Conservation (phyloP, 495 filamentous ascomycete genomes). For the Usnea hakonensis region DNA sequence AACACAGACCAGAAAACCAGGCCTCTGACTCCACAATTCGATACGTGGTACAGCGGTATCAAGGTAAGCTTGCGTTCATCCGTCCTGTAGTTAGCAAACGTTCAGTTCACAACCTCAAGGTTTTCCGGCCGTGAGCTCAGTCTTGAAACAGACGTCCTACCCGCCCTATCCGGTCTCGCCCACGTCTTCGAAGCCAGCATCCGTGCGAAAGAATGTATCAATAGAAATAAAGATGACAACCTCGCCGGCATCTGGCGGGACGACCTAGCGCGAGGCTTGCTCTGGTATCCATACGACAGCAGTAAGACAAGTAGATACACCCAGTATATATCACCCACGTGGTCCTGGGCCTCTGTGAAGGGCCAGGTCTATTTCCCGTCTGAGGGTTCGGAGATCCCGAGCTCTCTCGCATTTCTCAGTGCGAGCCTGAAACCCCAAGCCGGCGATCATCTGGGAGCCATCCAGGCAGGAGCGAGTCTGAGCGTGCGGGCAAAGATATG, state of each 20-base stretch:
- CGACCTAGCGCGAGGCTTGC: conserved; percentile 2
- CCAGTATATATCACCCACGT: conserved; percentile 9
- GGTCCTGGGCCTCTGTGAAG: conserved; percentile 14
- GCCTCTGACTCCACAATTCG: too few species aligned
- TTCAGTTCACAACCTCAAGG: not conserved
- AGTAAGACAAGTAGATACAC: not conserved
- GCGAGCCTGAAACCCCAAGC: not conserved
- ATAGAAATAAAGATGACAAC: not conserved
- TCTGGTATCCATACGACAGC: conserved; percentile 4
- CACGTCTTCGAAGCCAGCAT: not conserved
- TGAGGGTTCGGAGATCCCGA: not conserved
- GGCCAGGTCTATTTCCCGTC: not conserved
- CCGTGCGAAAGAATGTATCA: not conserved
- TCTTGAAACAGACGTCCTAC: not conserved
- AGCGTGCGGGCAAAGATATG: too few species aligned
- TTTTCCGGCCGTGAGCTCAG: not conserved
- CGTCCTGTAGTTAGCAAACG: not conserved
- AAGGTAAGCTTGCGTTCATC: too few species aligned
- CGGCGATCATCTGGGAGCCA: not conserved
- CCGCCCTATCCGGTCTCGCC: not conserved
- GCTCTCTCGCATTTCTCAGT: not conserved
- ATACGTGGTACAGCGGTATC: not conserved
- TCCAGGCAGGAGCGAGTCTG: too few species aligned
- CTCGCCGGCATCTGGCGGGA: conserved; percentile 9
- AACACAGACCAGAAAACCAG: not conserved